These are phyloP conservation scores for Mimosa bimucronata DNA, from an alignment of 306 rosid species.

Conservation along the genomic window DNA sequence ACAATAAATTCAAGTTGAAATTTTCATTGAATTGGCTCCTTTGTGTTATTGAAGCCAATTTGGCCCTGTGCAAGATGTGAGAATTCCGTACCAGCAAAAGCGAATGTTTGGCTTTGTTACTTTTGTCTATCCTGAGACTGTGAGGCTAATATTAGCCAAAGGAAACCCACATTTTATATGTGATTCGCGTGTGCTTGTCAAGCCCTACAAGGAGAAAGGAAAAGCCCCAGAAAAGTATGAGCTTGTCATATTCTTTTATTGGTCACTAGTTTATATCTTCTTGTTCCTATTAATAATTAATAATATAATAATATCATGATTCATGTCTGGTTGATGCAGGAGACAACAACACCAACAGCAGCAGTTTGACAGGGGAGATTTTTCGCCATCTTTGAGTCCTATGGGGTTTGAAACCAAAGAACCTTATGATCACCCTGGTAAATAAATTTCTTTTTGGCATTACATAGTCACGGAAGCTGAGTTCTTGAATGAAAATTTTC, in stretches of 20 bases:
- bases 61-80: constrained; percentile 98
- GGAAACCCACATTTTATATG: constrained; percentile 99
- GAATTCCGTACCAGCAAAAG: constrained; percentile 98
- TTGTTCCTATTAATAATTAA: constrained; percentile 31
- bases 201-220: constrained; percentile 99
- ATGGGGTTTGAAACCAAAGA: constrained; percentile 47
- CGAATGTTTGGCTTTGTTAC: constrained; percentile 98
- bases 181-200: constrained; percentile 95
- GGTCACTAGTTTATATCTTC: constrained; percentile 12
- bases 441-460: constrained; percentile 37
- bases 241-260: constrained; percentile 19
- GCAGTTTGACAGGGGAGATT: constrained; percentile 56
- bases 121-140: constrained; percentile 93
- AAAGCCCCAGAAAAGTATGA: constrained; percentile 84
- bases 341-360: constrained; percentile 52
- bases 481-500: not conserved
- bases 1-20: constrained; percentile 15
- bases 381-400: constrained; percentile 54
- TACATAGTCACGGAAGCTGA: not conserved
- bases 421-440: constrained; percentile 57
- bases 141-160: constrained; percentile 78
- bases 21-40: constrained; percentile 32
- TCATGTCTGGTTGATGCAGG: constrained; percentile 37
- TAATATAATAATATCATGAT: constrained; percentile 5
- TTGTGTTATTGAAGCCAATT: constrained; percentile 67